Evolutionary conservation across 164 flowering plant genomes (phyloP).

Genomic region (Dillenia suffruticosa): DNA sequence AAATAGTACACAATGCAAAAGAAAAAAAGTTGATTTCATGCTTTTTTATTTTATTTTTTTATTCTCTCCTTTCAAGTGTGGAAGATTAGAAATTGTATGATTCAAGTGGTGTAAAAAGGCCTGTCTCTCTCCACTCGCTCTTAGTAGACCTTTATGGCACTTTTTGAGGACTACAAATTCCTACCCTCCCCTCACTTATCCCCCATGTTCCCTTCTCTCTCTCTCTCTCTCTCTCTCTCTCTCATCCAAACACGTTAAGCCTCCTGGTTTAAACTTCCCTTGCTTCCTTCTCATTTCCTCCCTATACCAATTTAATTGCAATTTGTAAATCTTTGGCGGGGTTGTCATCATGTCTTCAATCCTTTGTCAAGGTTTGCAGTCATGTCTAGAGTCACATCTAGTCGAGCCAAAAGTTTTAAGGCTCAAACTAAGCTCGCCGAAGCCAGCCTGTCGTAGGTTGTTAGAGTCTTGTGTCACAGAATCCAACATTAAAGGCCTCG

Average conservation of each 20-base stretch:
- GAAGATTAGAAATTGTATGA: constrained; percentile 21
- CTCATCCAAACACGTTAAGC: not conserved
- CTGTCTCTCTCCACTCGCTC: constrained; percentile 6
- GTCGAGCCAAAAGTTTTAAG: constrained; percentile 34
- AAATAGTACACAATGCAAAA: not conserved
- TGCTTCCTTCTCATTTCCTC: not conserved
- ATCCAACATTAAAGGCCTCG: not conserved
- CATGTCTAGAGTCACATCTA: constrained; percentile 42
- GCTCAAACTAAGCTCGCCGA: constrained; percentile 37
- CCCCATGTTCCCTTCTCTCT: not conserved
- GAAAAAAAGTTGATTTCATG: not conserved
- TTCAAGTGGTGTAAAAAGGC: constrained; percentile 44
- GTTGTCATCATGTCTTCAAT: constrained; percentile 41
- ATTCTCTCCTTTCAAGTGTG: constrained; percentile 11
- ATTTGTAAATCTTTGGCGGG: not conserved
- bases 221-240: constrained; percentile 6
- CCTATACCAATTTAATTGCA: not conserved
- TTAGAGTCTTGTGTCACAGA: constrained; percentile 8
- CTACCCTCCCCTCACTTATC: constrained; percentile 23
- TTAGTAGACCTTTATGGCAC: constrained; percentile 12
- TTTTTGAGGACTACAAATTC: constrained; percentile 53
- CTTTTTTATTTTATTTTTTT: not conserved
- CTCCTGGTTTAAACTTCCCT: constrained; percentile 3
- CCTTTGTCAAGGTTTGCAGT: constrained; percentile 42
- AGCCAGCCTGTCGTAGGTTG: constrained; percentile 11